These are phyloP conservation scores for Lactifluus subvellereus DNA, from an alignment of 768 basidiomycete species.

Conservation along the genomic window DNA sequence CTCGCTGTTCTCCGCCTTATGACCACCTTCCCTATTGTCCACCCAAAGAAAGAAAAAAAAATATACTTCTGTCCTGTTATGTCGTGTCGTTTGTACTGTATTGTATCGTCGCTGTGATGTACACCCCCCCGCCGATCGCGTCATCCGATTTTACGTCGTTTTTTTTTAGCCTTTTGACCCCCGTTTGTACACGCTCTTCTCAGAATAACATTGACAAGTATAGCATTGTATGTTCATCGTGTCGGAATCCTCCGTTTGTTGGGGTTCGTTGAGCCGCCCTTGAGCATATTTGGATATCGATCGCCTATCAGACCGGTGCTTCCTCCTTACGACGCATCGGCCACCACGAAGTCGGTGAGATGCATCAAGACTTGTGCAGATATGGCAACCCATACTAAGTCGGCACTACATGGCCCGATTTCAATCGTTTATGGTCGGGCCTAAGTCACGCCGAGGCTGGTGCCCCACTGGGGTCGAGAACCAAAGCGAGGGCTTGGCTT, in stretches of 20 bases:
- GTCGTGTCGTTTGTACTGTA: neutral
- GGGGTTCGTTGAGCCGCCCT: neutral
- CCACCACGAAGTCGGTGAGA: no score
- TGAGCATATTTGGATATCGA: neutral
- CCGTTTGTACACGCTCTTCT: neutral
- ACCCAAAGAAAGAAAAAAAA: neutral
- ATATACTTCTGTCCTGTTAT: neutral
- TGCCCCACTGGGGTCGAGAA: no score
- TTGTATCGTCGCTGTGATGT: neutral
- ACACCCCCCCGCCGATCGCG: neutral
- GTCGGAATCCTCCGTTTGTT: neutral
- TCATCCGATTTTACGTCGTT: neutral
- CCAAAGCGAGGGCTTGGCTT: no score
- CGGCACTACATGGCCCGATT: no score
- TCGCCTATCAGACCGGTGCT: neutral
- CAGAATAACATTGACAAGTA: neutral
- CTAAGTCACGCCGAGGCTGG: no score
- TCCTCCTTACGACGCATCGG: neutral
- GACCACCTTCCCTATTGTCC: neutral
- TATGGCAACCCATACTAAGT: no score
- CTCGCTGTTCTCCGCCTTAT: neutral
- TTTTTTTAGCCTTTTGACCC: slow-evolving; percentile 1
- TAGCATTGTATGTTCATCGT: neutral
- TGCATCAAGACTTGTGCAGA: no score
- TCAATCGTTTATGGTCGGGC: no score